phyloP scores from a whole-genome alignment of 306 rosid species.

The Mimosa bimucronata region DNA sequence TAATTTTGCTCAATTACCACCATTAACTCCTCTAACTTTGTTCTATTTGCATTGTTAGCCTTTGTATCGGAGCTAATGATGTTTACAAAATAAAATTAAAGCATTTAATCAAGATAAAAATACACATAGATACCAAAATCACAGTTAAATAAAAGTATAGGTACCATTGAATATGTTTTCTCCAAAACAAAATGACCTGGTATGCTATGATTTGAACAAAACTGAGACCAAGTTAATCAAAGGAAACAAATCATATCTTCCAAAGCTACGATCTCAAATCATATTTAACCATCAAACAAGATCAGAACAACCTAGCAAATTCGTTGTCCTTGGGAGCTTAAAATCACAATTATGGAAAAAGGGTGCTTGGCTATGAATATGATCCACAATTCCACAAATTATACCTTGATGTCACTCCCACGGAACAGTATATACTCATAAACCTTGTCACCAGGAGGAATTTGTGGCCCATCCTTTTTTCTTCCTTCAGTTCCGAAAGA shows the following conservation, averaged over 20 bases:
- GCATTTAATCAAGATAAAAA: no score
- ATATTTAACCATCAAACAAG: not conserved
- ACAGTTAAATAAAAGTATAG: no score
- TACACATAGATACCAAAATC: no score
- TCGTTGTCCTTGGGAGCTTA: not conserved
- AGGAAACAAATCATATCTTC: constrained; percentile 9
- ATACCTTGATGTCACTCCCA: constrained; percentile 94
- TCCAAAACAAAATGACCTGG: constrained; percentile 10
- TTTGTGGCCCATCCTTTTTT: constrained; percentile 88
- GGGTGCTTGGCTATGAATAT: not conserved
- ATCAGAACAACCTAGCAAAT: not conserved
- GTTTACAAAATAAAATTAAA: no score
- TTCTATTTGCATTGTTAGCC: no score
- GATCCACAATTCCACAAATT: not conserved
- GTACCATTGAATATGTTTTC: no score
- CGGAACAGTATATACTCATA: constrained; percentile 92
- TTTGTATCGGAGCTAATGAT: no score
- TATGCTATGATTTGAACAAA: constrained; percentile 7
- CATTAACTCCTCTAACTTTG: no score
- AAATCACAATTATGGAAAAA: constrained; percentile 2
- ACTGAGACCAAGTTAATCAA: not conserved
- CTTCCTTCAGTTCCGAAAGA: constrained; percentile 98
- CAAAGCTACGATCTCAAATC: not conserved
- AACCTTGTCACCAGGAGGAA: constrained; percentile 83
- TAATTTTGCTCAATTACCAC: no score